phyloP scores from a whole-genome alignment of 164 flowering plant species.

The Echeveria elegans region DNA sequence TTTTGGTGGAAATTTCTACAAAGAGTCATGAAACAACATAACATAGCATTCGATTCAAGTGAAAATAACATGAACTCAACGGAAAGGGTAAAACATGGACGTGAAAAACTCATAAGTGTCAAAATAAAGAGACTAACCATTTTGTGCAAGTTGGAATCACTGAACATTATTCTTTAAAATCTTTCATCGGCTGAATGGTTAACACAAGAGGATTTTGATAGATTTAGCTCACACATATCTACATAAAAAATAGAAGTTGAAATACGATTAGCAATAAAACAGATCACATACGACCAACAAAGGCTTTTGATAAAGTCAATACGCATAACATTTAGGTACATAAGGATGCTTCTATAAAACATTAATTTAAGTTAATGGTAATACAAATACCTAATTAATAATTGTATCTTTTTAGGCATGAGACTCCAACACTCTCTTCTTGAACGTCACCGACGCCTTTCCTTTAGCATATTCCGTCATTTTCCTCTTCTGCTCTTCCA shows the following conservation, averaged over 20 bases:
- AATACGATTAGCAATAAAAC: background rate
- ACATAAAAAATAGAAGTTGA: background rate
- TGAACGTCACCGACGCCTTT: slow-evolving; percentile 41
- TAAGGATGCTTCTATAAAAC: background rate
- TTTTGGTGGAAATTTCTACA: background rate
- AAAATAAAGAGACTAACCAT: too few relatives aligned
- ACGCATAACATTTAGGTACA: background rate
- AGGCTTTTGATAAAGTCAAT: background rate
- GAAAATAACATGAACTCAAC: too few relatives aligned
- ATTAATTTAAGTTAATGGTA: background rate
- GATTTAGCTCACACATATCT: slow-evolving; percentile 44
- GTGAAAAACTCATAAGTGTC: too few relatives aligned
- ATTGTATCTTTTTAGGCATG: slow-evolving; percentile 48
- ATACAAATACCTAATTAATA: background rate
- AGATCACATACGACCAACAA: too few relatives aligned
- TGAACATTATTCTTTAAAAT: too few relatives aligned
- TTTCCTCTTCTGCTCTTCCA: slow-evolving; percentile 52
- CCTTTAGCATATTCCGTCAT: slow-evolving; percentile 53
- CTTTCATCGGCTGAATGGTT: too few relatives aligned
- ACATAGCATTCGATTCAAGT: background rate
- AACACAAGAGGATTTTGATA: slow-evolving; percentile 34
- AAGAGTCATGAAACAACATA: background rate
- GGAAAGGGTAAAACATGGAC: too few relatives aligned
- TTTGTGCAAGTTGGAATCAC: too few relatives aligned
- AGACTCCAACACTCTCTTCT: slow-evolving; percentile 49